These are phyloP conservation scores for Martiniozyma asiatica DNA, from an alignment of 1,139 yeast species.

Conservation along the genomic window DNA sequence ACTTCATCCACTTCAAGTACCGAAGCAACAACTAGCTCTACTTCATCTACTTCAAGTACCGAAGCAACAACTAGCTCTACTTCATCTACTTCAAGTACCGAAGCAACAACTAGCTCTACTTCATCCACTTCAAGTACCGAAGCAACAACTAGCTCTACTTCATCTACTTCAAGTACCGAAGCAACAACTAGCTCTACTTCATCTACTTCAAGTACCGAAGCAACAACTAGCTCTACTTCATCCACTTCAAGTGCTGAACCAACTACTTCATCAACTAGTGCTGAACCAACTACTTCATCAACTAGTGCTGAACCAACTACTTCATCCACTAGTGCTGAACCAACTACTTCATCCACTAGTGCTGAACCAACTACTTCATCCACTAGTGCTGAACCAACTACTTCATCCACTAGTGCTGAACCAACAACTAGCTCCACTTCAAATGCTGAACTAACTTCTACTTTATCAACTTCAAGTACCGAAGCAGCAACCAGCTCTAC, in stretches of 20 bases:
- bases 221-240: slow-evolving; percentile 1
- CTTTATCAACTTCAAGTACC: slow-evolving; percentile 9
- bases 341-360: slow-evolving; percentile 3
- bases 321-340: slow-evolving; percentile 8
- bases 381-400: background rate
- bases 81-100: background rate
- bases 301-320: slow-evolving; percentile 6
- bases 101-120: background rate
- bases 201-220: slow-evolving; percentile 1
- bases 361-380: slow-evolving; percentile 4
- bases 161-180: slow-evolving; percentile 1
- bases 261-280: slow-evolving; percentile 3
- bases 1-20: too few species aligned
- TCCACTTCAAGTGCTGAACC: background rate
- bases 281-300: slow-evolving; percentile 1
- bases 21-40: too few species aligned
- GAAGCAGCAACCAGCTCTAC: slow-evolving; percentile 8
- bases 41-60: too few species aligned
- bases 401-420: background rate
- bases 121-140: background rate
- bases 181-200: slow-evolving; percentile 3
- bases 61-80: background rate
- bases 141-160: background rate
- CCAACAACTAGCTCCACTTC: slow-evolving; percentile 6
- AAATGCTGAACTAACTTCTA: slow-evolving; percentile 1